Evolutionary conservation across 495 filamentous ascomycete species (phyloP).

Genomic region (Penicillium robsamsonii): DNA sequence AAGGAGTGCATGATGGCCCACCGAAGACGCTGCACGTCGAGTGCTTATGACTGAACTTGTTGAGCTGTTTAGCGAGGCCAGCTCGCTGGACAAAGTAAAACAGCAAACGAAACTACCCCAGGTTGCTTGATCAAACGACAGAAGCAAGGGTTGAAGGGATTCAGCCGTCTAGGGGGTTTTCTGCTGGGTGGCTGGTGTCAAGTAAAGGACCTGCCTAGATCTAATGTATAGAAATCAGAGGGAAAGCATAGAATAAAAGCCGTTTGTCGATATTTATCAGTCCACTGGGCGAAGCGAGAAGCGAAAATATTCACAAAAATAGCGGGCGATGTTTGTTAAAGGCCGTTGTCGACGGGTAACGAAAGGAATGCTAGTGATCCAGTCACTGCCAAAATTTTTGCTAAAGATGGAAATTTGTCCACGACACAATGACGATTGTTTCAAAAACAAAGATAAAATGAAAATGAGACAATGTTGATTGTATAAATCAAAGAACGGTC

Average conservation of each 20-base stretch:
- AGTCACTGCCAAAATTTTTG: slow-evolving; percentile 26
- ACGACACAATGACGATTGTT: slow-evolving; percentile 23
- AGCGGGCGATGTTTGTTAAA: slow-evolving; percentile 10
- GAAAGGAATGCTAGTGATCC: slow-evolving; percentile 43
- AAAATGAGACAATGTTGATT: slow-evolving; percentile 17
- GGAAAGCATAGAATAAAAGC: slow-evolving; percentile 7
- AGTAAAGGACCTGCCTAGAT: slow-evolving; percentile 26
- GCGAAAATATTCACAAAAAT: slow-evolving; percentile 19
- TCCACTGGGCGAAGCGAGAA: slow-evolving; percentile 10
- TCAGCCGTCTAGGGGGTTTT: slow-evolving; percentile 6
- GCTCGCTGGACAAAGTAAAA: slow-evolving; percentile 20
- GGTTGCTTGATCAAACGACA: slow-evolving; percentile 11
- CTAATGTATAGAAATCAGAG: slow-evolving; percentile 13
- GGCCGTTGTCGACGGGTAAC: slow-evolving; percentile 34
- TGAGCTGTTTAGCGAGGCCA: slow-evolving; percentile 21
- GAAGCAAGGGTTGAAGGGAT: background rate
- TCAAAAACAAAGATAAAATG: slow-evolving; percentile 22
- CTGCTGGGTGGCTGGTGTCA: slow-evolving; percentile 14
- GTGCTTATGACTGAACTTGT: background rate
- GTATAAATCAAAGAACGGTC: slow-evolving; percentile 10
- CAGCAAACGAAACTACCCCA: slow-evolving; percentile 17
- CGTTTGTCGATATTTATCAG: slow-evolving; percentile 8
- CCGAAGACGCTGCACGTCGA: background rate
- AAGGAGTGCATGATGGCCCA: slow-evolving; percentile 15
- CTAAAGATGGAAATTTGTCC: slow-evolving; percentile 22